Base-by-base conservation (phyloP, 352 stramenopile genomes). In the Pseudoperonospora humuli region DNA sequence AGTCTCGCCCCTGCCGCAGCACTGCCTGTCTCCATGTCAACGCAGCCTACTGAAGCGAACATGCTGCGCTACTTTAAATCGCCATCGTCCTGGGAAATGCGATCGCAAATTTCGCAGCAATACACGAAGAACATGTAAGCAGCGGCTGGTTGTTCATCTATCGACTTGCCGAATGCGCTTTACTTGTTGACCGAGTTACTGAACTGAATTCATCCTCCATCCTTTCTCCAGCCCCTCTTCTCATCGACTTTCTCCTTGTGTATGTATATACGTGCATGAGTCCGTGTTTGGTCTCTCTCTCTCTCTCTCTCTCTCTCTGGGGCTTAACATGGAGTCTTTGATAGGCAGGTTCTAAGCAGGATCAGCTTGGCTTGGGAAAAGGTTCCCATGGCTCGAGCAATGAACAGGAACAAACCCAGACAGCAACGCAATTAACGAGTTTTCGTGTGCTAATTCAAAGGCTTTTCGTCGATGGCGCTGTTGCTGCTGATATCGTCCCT, bases 61-160 rank as follows among this genome's bases (percentile, higher is more conserved):
- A 87, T 87, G 75, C 37, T 74, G 37, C 71, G 75, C 34, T 84
- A 82, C 54, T 85, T 82, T 39, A 79, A 80, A 45, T 67, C 68
- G 14, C 70, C 70, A n/a, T 81, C 70, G 28, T 70, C 75, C 2
- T 87, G 75, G 75, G 75, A 84, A 45, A 59, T 82, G 41, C 66
- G 76, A 19, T 64, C 70, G 46, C 72, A 87, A 45, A 65, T 78
- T 19, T 71, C 63, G 36, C 60, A 81, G 47, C 60, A 82, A 54
- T 86, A 75, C 56, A 67, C 69, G 52, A 71, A 71, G 50, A 61
- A 66, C 25, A 46, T 64, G 48, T 60, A 50, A 66, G 50, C 44
- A 59, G 36, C 35, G 46, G 31, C 10, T 23, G 34, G 15, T 24
- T n/a, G 13, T 7, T 34, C 11, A 29, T 19, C 6, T 21, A 43